Conservation (phyloP, 441 rosid species). For the Viola pubescens region DNA sequence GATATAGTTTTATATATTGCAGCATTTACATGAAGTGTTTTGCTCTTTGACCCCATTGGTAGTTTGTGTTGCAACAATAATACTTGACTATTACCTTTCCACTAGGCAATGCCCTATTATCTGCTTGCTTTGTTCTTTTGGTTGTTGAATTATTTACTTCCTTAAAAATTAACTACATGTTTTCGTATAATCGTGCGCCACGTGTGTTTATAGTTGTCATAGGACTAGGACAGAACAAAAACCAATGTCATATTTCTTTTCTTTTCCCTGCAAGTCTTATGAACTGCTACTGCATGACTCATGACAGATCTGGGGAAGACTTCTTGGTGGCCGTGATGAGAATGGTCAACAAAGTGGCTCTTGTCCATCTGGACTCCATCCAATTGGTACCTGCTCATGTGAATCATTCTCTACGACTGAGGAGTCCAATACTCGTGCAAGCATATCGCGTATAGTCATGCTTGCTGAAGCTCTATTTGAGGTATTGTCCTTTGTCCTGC, state of each 20-base stretch:
- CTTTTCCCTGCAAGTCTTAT: neutral
- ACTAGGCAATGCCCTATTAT: no score
- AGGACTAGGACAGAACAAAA: neutral
- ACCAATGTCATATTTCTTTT: neutral
- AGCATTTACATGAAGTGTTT: no score
- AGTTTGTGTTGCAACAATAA: no score
- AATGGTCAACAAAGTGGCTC: constrained; percentile 26
- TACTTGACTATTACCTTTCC: no score
- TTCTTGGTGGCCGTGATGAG: constrained; percentile 39
- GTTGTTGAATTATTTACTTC: no score
- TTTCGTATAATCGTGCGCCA: neutral
- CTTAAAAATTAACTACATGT: no score
- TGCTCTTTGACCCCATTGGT: no score
- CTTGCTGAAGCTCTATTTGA: constrained; percentile 76
- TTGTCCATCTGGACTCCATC: constrained; percentile 62
- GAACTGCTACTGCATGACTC: constrained; percentile 2
- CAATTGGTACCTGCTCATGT: constrained; percentile 57
- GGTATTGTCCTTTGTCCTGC: constrained; percentile 29
- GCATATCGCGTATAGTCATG: constrained; percentile 68
- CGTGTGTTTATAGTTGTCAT: neutral
- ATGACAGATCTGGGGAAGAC: constrained; percentile 59
- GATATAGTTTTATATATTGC: no score
- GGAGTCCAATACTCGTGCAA: constrained; percentile 43
- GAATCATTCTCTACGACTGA: constrained; percentile 36
- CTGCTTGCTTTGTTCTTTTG: neutral